Percentiles rank a stretch among this genome's conserved stretches.
These are phyloP conservation scores for Populus hybrid DNA, from an alignment of 441 rosid species.

Conservation along the genomic window DNA sequence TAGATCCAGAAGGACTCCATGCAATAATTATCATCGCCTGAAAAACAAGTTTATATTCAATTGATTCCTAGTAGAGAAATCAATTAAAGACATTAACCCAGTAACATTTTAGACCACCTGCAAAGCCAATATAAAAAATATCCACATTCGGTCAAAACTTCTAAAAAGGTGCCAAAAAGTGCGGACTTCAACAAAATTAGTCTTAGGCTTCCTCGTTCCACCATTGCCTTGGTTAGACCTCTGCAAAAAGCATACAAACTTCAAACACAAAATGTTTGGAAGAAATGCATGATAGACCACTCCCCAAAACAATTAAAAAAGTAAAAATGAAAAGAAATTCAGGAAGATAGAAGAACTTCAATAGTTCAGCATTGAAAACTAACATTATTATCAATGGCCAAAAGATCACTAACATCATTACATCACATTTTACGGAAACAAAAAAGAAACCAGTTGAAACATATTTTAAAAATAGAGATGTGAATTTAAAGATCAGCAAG, in stretches of 20 bases:
- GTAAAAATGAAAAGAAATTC: neutral
- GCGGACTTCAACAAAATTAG: slow-evolving; percentile 98
- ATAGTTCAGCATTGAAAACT: too few species aligned
- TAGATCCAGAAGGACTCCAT: slow-evolving; percentile 79
- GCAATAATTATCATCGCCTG: slow-evolving; percentile 97
- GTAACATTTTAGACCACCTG: slow-evolving; percentile 51
- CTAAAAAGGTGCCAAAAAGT: slow-evolving; percentile 96
- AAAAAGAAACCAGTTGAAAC: neutral
- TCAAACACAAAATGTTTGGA: slow-evolving; percentile 5
- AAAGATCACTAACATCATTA: neutral
- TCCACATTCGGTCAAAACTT: slow-evolving; percentile 98
- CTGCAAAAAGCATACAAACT: slow-evolving; percentile 36
- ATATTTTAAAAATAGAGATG: neutral
- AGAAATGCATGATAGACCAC: neutral
- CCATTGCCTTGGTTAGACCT: slow-evolving; percentile 44
- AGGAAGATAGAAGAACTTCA: too few species aligned
- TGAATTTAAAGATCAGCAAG: neutral
- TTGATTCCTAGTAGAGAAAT: slow-evolving; percentile 18
- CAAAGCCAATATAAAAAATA: slow-evolving; percentile 80
- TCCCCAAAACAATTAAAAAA: neutral
- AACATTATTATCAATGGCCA: too few species aligned
- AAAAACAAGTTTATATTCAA: slow-evolving; percentile 19
- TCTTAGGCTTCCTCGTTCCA: slow-evolving; percentile 79
- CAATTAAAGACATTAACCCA: slow-evolving; percentile 15
- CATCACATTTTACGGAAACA: neutral